Evolutionary conservation across 495 filamentous ascomycete genomes (phyloP), one percentile per base, ranked within the genome.

Genomic region (Amphirosellinia nigrospora): DNA sequence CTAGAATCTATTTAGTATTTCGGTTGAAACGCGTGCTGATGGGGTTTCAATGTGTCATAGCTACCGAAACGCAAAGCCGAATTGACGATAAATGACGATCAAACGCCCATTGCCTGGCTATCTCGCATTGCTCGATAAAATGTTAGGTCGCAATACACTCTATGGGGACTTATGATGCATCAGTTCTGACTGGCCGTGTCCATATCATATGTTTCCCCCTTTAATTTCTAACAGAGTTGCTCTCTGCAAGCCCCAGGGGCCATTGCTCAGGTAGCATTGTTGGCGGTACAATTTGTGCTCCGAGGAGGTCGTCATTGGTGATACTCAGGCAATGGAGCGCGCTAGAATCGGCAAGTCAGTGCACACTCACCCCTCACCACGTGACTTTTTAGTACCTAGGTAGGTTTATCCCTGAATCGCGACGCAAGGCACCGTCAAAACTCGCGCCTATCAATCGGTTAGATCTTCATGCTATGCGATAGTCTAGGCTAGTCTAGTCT

Each of bases 301-400:
- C 19, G 32, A 32, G 13, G 36, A 36, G 26, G 26, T 16, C 50
- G 30, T 13, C 16, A 3, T 28, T 7, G 21, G 36, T 60, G 46
- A 53, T 30, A 15, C 48, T 30, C 26, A 53, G 11, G 56, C 56
- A 60, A 60, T 60, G 34, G 36, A 41, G 23, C 58, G n/a, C 16
- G 28, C 15, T 16, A 34, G 30, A 56, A 53, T 16, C 28, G 11
- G 1, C 7, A 53, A 10, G 3, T 50, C 3, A 26, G 46, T 50
- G 46, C 6, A 50, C 32, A 28, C 26, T 30, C 6, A 61, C 58
- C 58, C 58, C 58, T 61, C 58, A 28, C n/a, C 58, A 61, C 58
- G 58, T 61, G 58, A 61, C 10, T 19, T 21, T n/a, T n/a, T 21
- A n/a, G 9, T 8, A 34, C 7, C 32, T 21, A 58, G 53, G 34